phyloP scores from a whole-genome alignment of 345 rosid species.

The Salix arbutifolia region DNA sequence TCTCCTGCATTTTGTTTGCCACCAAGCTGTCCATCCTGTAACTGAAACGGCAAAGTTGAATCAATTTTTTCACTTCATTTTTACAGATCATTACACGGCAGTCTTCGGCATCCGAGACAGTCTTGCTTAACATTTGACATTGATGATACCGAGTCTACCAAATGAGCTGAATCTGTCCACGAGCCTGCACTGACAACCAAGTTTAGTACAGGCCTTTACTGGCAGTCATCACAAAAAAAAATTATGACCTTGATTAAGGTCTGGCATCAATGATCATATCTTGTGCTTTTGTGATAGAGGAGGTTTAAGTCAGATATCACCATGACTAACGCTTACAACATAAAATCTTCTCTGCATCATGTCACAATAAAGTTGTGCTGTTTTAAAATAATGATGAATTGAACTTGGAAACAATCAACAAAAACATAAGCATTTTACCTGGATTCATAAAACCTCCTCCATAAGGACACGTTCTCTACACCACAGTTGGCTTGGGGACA shows the following conservation, averaged over 20 bases:
- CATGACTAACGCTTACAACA: neutral
- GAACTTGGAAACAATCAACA: neutral
- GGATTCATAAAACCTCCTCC: neutral
- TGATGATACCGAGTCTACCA: too few species aligned
- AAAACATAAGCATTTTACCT: neutral
- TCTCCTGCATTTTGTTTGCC: neutral
- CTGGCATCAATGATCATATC: neutral
- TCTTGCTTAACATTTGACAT: too few species aligned
- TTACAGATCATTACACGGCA: neutral
- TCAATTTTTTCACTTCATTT: neutral
- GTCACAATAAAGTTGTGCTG: neutral
- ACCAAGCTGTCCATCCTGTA: neutral
- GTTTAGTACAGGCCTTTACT: neutral
- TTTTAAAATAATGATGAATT: neutral
- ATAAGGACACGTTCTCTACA: neutral
- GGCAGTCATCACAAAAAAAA: neutral
- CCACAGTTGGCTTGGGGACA: neutral
- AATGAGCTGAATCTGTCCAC: too few species aligned
- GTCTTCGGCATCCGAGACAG: too few species aligned
- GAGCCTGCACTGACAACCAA: too few species aligned
- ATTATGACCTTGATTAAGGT: neutral
- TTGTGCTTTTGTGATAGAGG: neutral
- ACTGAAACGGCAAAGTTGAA: neutral
- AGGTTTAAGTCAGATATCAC: neutral
- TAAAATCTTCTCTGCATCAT: neutral